Percentiles rank a stretch among this genome's conserved stretches.
Conservation (phyloP, 1,284 basidiomycete genomes). For the Naganishia albida region DNA sequence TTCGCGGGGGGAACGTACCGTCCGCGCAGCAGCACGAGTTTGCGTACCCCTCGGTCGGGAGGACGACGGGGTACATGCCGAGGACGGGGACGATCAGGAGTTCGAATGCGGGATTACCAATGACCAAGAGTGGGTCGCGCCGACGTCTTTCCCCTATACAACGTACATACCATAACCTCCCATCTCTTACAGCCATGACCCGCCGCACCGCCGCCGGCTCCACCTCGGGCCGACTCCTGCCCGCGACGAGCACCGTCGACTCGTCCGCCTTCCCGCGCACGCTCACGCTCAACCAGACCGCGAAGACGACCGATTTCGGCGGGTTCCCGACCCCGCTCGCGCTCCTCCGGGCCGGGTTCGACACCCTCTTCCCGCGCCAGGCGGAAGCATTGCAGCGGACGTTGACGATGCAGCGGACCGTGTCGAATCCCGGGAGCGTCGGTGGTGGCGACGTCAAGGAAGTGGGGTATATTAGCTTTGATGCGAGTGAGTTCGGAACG, state of each 20-base stretch:
- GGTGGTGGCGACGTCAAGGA: slow-evolving; percentile 44
- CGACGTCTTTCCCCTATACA: slow-evolving; percentile 10
- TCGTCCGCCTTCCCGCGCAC: slow-evolving; percentile 48
- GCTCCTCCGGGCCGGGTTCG: slow-evolving; percentile 59
- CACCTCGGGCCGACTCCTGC: slow-evolving; percentile 31
- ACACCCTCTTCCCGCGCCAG: slow-evolving; percentile 63
- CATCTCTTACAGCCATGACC: slow-evolving; percentile 18
- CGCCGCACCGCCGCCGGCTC: slow-evolving; percentile 32
- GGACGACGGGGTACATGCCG: slow-evolving; percentile 41
- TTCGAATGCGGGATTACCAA: slow-evolving; percentile 24
- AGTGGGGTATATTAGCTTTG: slow-evolving; percentile 84
- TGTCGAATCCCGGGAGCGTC: slow-evolving; percentile 49
- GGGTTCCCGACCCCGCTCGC: slow-evolving; percentile 83
- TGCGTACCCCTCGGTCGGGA: slow-evolving; percentile 27
- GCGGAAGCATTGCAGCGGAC: slow-evolving; percentile 62
- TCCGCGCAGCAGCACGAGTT: slow-evolving; percentile 36
- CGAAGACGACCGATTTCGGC: slow-evolving; percentile 62
- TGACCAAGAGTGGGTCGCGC: slow-evolving; percentile 5
- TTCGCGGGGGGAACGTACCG: not conserved
- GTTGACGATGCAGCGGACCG: slow-evolving; percentile 71
- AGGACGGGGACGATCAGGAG: slow-evolving; percentile 47
- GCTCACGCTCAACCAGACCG: slow-evolving; percentile 48
- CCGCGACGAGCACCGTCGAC: slow-evolving; percentile 33
- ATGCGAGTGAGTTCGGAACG: slow-evolving; percentile 56
- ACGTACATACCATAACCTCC: not conserved